phyloP scores from a whole-genome alignment of 2,329 filamentous ascomycete genomes.

The Clathrospora elynae region DNA sequence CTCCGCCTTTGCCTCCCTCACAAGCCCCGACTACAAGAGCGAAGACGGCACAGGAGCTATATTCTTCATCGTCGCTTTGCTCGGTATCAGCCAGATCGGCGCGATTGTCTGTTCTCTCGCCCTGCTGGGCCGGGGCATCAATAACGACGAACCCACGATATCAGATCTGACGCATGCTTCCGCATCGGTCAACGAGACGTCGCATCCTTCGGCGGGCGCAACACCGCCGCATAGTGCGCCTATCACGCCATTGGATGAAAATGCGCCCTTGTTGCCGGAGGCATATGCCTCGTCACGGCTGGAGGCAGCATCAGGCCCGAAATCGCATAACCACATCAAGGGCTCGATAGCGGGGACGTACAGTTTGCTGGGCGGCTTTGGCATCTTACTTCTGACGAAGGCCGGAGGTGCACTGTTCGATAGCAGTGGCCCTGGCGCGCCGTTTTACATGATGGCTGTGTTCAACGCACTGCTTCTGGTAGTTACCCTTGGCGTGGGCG shows the following conservation, averaged over 20 bases:
- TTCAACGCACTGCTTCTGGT: constrained; percentile 80
- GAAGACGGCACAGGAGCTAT: constrained; percentile 70
- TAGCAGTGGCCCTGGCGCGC: constrained; percentile 70
- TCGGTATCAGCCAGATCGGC: constrained; percentile 93
- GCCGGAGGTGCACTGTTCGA: constrained; percentile 88
- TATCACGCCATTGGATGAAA: constrained; percentile 35
- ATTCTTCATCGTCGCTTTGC: constrained; percentile 76
- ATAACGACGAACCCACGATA: constrained; percentile 53
- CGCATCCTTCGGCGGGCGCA: constrained; percentile 41
- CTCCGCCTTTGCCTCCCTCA: constrained; percentile 72
- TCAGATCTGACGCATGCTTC: constrained; percentile 5
- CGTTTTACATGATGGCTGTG: constrained; percentile 90
- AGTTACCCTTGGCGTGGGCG: constrained; percentile 38
- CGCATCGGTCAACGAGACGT: constrained; percentile 21
- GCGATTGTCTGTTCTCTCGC: constrained; percentile 96
- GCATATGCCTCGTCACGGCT: constrained; percentile 16
- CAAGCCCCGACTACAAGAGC: constrained; percentile 75
- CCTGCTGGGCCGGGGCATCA: constrained; percentile 79
- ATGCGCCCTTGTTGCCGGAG: constrained; percentile 35
- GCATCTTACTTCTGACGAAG: constrained; percentile 90
- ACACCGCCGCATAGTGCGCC: constrained; percentile 41
- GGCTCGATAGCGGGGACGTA: constrained; percentile 95
- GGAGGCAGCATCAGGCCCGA: constrained; percentile 13
- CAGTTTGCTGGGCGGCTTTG: constrained; percentile 84
- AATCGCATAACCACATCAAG: constrained; percentile 68